Conservation (phyloP, 2,329 filamentous ascomycete genomes). For the Alternaria triticina region DNA sequence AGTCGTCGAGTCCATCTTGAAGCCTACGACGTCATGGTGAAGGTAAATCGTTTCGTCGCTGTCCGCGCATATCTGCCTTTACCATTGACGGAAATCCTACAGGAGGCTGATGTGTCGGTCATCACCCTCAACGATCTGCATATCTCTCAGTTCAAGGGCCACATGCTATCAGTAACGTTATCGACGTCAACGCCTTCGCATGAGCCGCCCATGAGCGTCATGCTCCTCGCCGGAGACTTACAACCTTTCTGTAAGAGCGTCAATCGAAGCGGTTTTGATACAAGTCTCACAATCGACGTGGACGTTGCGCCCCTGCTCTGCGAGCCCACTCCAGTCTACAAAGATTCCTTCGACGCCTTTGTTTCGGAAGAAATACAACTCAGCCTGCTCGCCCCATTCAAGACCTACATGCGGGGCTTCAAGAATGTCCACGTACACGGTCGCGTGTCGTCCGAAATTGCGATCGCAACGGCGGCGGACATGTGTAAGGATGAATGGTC, state of each 20-base stretch:
- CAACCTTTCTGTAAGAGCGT: accelerated
- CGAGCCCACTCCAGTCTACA: not conserved
- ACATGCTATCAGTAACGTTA: not conserved
- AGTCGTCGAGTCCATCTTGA: not conserved
- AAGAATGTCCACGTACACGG: not conserved
- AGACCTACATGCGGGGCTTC: not conserved
- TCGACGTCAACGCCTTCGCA: not conserved
- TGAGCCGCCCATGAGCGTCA: not conserved
- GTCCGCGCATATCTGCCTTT: not conserved
- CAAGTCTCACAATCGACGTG: not conserved
- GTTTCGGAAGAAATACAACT: not conserved
- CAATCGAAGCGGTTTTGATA: not conserved
- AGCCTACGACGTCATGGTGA: not conserved
- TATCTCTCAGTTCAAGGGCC: not conserved
- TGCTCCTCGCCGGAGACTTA: not conserved
- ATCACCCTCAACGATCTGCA: not conserved
- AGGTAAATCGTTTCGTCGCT: not conserved
- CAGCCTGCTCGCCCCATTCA: not conserved
- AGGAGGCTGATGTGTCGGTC: not conserved
- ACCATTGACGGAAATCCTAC: not conserved
- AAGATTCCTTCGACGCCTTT: not conserved
- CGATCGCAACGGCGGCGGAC: not conserved
- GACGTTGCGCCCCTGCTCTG: not conserved
- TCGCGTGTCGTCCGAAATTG: not conserved
- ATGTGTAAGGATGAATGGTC: not conserved